phyloP scores from a whole-genome alignment of 148 eudicot genomes.

The Rhododendron williamsianum region DNA sequence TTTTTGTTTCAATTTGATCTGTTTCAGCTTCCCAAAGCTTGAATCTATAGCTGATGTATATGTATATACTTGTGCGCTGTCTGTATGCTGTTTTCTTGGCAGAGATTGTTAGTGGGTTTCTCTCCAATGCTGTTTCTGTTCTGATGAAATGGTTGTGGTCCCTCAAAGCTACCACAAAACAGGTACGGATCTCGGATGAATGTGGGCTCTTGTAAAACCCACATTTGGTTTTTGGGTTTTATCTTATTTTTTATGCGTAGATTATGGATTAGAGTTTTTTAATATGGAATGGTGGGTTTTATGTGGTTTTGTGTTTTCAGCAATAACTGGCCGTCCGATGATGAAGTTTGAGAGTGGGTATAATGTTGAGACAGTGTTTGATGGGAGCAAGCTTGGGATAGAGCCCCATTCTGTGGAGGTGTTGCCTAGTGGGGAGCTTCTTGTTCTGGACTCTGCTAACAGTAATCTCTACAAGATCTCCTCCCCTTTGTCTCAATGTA shows the following conservation, averaged over 20 bases:
- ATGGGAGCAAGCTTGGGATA: conserved; percentile 97
- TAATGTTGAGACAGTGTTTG: conserved; percentile 94
- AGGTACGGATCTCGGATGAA: conserved; percentile 35
- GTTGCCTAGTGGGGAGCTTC: conserved; percentile 82
- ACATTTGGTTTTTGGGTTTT: background rate
- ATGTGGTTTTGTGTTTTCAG: conserved; percentile 30
- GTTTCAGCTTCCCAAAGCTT: background rate
- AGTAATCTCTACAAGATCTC: conserved; percentile 91
- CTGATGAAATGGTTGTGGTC: conserved; percentile 87
- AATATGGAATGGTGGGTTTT: conserved; percentile 14
- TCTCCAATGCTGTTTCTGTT: conserved; percentile 56
- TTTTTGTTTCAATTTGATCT: conserved; percentile 11
- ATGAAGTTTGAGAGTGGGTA: conserved; percentile 98
- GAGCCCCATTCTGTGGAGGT: conserved; percentile 82
- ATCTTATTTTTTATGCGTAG: conserved; percentile 3
- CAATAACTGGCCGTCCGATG: conserved; percentile 71
- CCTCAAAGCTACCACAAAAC: conserved; percentile 77
- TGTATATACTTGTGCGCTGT: background rate
- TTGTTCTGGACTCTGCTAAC: conserved; percentile 84
- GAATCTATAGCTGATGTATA: background rate
- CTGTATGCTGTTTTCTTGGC: conserved; percentile 19
- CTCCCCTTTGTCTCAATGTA: conserved; percentile 82
- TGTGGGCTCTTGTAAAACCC: background rate
- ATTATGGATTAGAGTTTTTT: conserved; percentile 6
- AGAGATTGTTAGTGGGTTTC: conserved; percentile 78